These are phyloP conservation scores for Sutorius eximius DNA, from an alignment of 1,284 basidiomycete species.

Conservation along the genomic window DNA sequence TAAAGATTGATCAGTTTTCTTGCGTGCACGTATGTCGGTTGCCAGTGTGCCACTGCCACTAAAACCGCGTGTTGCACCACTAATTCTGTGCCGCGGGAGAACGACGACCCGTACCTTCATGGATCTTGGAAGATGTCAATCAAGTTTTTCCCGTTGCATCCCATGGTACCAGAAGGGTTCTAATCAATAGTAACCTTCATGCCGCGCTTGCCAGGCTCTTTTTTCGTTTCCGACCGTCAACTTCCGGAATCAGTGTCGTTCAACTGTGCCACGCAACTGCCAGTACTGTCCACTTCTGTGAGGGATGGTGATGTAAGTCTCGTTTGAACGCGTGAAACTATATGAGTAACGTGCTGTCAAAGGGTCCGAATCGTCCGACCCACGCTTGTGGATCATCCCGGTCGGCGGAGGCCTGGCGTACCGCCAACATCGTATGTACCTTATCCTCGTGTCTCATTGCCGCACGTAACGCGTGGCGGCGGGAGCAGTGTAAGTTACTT, in stretches of 20 bases:
- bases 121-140: too few species aligned
- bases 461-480: neutral
- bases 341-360: neutral
- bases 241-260: too few species aligned
- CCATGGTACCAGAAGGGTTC: too few species aligned
- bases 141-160: too few species aligned
- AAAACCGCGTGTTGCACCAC: neutral
- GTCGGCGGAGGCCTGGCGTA: constrained; percentile 3
- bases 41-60: neutral
- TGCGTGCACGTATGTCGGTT: neutral
- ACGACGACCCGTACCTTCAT: neutral
- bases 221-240: too few species aligned
- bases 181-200: too few species aligned
- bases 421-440: neutral
- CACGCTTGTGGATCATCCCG: neutral
- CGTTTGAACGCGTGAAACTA: neutral
- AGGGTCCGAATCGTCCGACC: neutral
- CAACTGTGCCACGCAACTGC: too few species aligned
- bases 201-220: too few species aligned
- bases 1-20: neutral
- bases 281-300: neutral
- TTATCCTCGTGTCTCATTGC: neutral
- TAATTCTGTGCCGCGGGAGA: neutral
- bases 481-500: neutral
- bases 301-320: neutral